Percentiles rank a stretch among this genome's conserved stretches.
phyloP scores from a whole-genome alignment of 139 green algal species.

The Chlorella sp. region DNA sequence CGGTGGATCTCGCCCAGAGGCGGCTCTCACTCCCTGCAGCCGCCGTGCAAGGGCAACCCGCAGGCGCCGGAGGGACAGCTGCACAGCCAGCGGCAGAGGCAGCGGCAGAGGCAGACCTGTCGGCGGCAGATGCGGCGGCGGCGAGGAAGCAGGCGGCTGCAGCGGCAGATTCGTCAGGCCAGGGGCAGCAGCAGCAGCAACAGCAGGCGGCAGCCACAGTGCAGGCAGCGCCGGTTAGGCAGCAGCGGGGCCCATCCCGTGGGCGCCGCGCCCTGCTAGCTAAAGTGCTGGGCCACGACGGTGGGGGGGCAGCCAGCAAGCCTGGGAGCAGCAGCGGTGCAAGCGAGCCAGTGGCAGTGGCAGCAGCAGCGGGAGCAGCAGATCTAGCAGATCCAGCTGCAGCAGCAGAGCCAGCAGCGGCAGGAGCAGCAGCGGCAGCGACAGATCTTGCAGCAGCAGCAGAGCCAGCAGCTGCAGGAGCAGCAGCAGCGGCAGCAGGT shows the following conservation, averaged over 20 bases:
- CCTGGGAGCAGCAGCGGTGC: background rate
- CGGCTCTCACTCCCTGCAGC: background rate
- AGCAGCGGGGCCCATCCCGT: too few species aligned
- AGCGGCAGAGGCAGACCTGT: background rate
- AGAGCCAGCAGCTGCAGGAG: background rate
- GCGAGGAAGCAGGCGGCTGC: too few species aligned
- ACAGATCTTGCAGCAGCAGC: background rate
- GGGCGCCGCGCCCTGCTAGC: too few species aligned
- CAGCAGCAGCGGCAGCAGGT: background rate
- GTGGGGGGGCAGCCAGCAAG: too few species aligned
- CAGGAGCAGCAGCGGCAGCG: background rate
- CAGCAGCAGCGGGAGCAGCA: background rate
- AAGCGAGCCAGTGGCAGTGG: background rate
- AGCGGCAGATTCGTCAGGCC: background rate
- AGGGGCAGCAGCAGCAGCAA: background rate
- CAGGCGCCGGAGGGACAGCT: too few species aligned
- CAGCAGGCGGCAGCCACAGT: background rate
- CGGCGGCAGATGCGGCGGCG: background rate
- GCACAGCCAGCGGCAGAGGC: background rate
- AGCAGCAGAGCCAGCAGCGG: background rate
- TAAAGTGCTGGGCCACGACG: too few species aligned
- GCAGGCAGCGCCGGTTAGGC: too few species aligned
- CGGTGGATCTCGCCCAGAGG: background rate
- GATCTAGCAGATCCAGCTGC: background rate
- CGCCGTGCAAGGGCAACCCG: background rate